phyloP scores from a whole-genome alignment of 83 land plant genomes.

The Diphasiastrum complanatum region DNA sequence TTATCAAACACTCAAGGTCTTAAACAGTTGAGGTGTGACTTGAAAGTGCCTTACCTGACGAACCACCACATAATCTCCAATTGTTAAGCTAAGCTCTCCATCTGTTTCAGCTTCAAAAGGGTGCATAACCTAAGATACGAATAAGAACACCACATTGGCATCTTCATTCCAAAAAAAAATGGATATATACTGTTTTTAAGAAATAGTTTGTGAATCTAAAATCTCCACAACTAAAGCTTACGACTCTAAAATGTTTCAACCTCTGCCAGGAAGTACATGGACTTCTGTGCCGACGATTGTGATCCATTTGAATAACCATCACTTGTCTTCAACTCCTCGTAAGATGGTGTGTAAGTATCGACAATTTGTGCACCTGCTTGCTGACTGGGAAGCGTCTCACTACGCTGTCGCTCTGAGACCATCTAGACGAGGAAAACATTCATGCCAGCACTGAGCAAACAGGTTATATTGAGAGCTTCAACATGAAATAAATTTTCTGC shows the following conservation, averaged over 20 bases:
- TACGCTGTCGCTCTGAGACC: constrained; percentile 23
- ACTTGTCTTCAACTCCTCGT: constrained; percentile 21
- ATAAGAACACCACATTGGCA: too few species aligned
- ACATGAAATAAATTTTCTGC: not conserved
- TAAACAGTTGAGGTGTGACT: too few species aligned
- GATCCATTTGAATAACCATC: constrained; percentile 20
- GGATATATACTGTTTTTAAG: too few species aligned
- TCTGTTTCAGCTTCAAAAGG: constrained; percentile 32
- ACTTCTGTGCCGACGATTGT: constrained; percentile 10
- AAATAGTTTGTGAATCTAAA: too few species aligned
- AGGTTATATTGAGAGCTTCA: not conserved
- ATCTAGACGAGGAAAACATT: too few species aligned
- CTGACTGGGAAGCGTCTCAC: constrained; percentile 11
- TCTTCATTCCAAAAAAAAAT: too few species aligned
- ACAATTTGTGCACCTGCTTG: not conserved
- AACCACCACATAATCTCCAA: constrained; percentile 39
- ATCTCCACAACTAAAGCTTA: too few species aligned
- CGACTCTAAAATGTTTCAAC: too few species aligned
- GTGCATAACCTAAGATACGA: constrained; percentile 40
- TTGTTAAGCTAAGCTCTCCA: constrained; percentile 28
- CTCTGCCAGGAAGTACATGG: constrained; percentile 35
- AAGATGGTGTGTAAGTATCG: constrained; percentile 19
- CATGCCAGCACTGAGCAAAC: too few species aligned
- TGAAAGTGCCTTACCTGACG: constrained; percentile 22
- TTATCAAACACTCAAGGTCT: too few species aligned